These are phyloP conservation scores for Globisporangium radiosum DNA, from an alignment of 352 stramenopile species.

Conservation along the genomic window DNA sequence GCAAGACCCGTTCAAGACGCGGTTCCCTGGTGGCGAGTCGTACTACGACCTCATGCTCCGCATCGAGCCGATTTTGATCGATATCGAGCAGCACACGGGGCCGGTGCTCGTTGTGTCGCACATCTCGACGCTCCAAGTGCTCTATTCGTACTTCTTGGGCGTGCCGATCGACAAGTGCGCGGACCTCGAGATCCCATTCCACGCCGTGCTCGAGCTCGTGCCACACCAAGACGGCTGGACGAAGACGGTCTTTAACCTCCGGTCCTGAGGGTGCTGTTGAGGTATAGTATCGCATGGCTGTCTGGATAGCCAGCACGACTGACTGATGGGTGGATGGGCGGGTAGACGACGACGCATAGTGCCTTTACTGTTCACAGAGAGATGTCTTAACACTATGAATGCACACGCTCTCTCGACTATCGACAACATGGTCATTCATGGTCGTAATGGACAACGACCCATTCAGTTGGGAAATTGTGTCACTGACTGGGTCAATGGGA, in stretches of 20 bases:
- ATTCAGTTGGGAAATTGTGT: too few species aligned
- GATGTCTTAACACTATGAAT: too few species aligned
- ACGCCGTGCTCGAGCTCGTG: conserved; percentile 80
- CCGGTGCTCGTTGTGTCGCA: conserved; percentile 82
- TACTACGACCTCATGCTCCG: conserved; percentile 93
- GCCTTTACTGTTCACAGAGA: too few species aligned
- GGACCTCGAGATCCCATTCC: conserved; percentile 79
- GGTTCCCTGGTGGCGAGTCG: conserved; percentile 88
- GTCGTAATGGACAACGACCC: too few species aligned
- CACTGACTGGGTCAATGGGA: too few species aligned
- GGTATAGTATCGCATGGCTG: not conserved
- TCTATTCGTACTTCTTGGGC: conserved; percentile 85
- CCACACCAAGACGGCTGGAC: conserved; percentile 75
- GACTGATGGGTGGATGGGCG: too few species aligned
- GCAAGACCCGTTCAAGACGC: conserved; percentile 70
- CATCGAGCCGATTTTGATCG: conserved; percentile 89
- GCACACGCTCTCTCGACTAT: too few species aligned
- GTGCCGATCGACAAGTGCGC: conserved; percentile 72
- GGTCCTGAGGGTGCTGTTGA: conserved; percentile 15
- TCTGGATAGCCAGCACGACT: too few species aligned
- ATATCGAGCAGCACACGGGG: conserved; percentile 87
- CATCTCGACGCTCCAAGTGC: conserved; percentile 80
- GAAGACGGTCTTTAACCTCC: conserved; percentile 82
- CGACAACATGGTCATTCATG: too few species aligned
- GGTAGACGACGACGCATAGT: too few species aligned